Evolutionary conservation across 1,284 basidiomycete genomes (phyloP).

Genomic region (Schizophyllum commune): DNA sequence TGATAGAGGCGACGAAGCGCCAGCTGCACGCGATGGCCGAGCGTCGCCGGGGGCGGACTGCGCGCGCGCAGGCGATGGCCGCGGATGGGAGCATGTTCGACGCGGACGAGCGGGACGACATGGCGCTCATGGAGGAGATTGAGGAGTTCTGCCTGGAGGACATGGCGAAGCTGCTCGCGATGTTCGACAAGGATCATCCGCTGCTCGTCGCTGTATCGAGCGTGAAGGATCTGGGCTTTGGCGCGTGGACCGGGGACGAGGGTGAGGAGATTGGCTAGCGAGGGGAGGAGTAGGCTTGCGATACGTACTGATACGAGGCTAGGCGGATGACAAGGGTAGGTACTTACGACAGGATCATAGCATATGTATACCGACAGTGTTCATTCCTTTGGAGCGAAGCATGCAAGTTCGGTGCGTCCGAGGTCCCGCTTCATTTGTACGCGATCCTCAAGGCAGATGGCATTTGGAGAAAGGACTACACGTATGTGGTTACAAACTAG

Average conservation of each 20-base stretch:
- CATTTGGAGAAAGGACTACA: too few relatives aligned
- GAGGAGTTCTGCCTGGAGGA: conserved; percentile 71
- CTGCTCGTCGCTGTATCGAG: conserved; percentile 62
- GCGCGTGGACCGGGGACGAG: not conserved
- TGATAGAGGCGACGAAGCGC: conserved; percentile 61
- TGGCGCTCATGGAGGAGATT: conserved; percentile 64
- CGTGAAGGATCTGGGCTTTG: conserved; percentile 48
- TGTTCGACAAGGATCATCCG: conserved; percentile 50
- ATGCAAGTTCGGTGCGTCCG: too few relatives aligned
- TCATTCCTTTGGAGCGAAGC: too few relatives aligned
- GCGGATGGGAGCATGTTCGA: conserved; percentile 28
- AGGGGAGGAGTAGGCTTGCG: not conserved
- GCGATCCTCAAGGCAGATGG: too few relatives aligned
- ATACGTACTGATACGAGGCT: not conserved
- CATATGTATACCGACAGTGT: not conserved
- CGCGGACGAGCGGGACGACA: conserved; percentile 58
- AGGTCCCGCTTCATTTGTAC: too few relatives aligned
- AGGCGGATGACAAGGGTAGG: not conserved
- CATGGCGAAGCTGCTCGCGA: conserved; percentile 52
- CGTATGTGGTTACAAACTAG: too few relatives aligned
- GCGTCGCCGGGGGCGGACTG: conserved; percentile 46
- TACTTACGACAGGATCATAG: not conserved
- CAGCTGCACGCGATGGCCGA: conserved; percentile 64
- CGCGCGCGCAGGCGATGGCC: conserved; percentile 27
- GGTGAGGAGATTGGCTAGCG: not conserved